Base-by-base conservation (phyloP, 164 flowering plant species). In the Aristolochia fimbriata region DNA sequence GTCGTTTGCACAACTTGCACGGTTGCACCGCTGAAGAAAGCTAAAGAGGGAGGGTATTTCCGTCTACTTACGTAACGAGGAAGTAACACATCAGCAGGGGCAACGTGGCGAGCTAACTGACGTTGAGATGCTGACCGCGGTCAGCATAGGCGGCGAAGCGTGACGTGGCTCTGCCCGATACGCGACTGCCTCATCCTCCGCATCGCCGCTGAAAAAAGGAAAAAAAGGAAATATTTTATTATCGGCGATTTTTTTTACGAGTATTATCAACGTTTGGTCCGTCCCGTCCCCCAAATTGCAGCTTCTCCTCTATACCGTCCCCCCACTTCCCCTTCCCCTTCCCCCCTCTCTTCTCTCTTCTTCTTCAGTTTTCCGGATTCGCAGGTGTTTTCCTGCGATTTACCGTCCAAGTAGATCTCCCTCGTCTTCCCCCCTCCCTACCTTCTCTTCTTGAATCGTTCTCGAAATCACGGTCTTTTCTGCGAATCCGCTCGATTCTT, bases 141-240 rank as follows among this genome's bases (percentile, higher is more conserved):
- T 25, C 57, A 24, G 33, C 57, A 22, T 24, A 25, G 57, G 31
- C 57, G 57, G 57, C 57, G 30, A 54, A 24, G 31, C 57, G 52
- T 53, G 30, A 53, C 57, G 30, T 53, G 57, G 57, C 25, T 6
- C 15, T 24, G 52, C 57, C 30, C 23, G 15, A 21, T 21, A 20
- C 57, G 15, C 31, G 13, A 23, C 57, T 21, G 30, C 57, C 27
- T 20, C 57, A 10, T 24, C 30, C 30, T 53, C 16, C 30, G 57
- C 30, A 13, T 24, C 27, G 24, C 57, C 57, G 57, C 57, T 24
- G 13, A 49, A 20, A 20, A 20, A 17, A 49, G 14, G 7, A 49
- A 15, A 49, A 49, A 49, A 49, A 15, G 22, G 1, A 49, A 20
- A 17, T 4, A 20, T 6, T 17, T 17, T 20, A 49, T 17, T 20